Percentiles rank a stretch among this genome's conserved stretches.
Evolutionary conservation across 192 early-diverging fungal species (phyloP).

Genomic region (Pecoramyces ruminantium): DNA sequence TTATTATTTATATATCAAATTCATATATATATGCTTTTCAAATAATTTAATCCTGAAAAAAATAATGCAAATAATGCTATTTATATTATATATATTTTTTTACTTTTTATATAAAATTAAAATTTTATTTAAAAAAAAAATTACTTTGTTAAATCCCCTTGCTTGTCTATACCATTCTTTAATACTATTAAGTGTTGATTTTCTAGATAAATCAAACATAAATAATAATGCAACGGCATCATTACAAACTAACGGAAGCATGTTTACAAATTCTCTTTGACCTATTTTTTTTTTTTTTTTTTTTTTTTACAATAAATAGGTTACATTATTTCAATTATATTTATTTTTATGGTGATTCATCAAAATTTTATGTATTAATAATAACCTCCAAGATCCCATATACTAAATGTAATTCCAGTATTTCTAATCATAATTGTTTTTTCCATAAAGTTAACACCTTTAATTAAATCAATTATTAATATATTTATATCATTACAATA

Average conservation of each 20-base stretch:
- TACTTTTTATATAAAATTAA: not conserved
- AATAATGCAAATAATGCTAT: too few species aligned
- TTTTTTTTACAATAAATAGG: too few species aligned
- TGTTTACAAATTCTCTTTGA: conserved; percentile 90
- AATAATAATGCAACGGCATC: conserved; percentile 90
- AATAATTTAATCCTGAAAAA: too few species aligned
- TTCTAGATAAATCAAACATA: conserved; percentile 87
- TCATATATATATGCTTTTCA: too few species aligned
- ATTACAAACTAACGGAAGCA: conserved; percentile 92
- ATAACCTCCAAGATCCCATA: conserved; percentile 91
- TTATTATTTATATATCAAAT: too few species aligned
- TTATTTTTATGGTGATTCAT: too few species aligned
- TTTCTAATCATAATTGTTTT: conserved; percentile 81
- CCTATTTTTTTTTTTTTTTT: conserved; percentile 37
- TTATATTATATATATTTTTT: too few species aligned
- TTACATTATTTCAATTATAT: too few species aligned
- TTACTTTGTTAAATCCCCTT: conserved; percentile 81
- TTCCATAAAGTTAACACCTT: conserved; percentile 93
- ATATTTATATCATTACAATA: too few species aligned
- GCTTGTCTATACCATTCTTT: conserved; percentile 96
- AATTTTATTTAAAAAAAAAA: not conserved
- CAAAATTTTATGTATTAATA: not conserved
- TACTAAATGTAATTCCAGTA: conserved; percentile 87
- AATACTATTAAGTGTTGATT: conserved; percentile 78
- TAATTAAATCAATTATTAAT: not conserved